Evolutionary conservation across 164 flowering plant species (phyloP).

Genomic region (Paratinospora sagittata): DNA sequence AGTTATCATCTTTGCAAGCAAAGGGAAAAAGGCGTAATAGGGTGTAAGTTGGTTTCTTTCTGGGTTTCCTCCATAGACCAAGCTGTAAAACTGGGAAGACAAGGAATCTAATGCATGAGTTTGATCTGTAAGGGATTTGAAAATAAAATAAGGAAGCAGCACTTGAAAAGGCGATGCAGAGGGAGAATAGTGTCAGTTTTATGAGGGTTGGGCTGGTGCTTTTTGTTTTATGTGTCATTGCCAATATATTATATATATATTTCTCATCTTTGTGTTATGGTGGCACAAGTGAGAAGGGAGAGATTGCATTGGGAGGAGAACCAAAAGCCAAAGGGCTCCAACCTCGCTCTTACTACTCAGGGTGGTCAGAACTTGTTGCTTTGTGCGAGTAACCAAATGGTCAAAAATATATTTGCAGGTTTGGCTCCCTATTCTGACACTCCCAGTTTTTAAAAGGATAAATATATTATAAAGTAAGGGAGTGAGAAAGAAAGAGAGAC

Average conservation of each 20-base stretch:
- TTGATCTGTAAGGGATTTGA: constrained; percentile 44
- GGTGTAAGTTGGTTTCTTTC: neutral
- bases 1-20: too few species aligned
- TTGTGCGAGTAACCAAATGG: neutral
- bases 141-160: constrained; percentile 22
- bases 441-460: too few species aligned
- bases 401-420: neutral
- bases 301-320: constrained; percentile 37
- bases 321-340: neutral
- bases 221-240: constrained; percentile 49
- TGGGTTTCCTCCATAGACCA: constrained; percentile 9
- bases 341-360: too few species aligned
- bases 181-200: too few species aligned
- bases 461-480: too few species aligned
- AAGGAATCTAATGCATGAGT: constrained; percentile 46
- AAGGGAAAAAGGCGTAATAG: too few species aligned
- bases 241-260: neutral
- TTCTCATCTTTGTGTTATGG: constrained; percentile 27
- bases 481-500: too few species aligned
- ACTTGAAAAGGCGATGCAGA: constrained; percentile 31
- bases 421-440: neutral
- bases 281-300: constrained; percentile 38
- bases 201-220: constrained; percentile 26
- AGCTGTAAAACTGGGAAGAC: constrained; percentile 27
- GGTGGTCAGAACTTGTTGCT: constrained; percentile 1